Base-by-base conservation (phyloP, 148 eudicot genomes). In the Camellia granthamiana region DNA sequence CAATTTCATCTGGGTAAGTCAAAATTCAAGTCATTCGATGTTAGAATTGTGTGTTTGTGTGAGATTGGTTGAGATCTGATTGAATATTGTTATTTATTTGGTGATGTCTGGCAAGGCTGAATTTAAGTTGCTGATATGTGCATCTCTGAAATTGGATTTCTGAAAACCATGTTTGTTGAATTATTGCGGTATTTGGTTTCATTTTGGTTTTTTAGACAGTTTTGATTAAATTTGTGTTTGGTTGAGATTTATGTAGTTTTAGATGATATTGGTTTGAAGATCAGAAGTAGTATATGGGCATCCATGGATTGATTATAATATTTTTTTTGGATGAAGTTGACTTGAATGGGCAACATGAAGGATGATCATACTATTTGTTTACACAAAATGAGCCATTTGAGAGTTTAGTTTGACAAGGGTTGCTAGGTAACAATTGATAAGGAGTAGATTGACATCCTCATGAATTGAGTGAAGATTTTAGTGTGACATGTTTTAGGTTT, bases 1-100 rank as follows among this genome's bases (percentile, higher is more conserved):
- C 85, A 92, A 85, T 95, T 95, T 84, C 99, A 95, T 79, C 93
- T 95, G 4, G 99, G 99, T 95, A 74, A 73, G 92, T 69, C 38
- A 55, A 16, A 62, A 18, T 69, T 49, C 2, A 4, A 3, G 11
- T 30, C 46, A n/a, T 58, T 70, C 47, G 6, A 8, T 77, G 10
- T 69, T 30, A 55, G 3, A 30, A 13, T 38, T 69, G 6, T 13
- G 76, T 58, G 68, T 43, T 56, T 70, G 0, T 58, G 1, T 58
- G 3, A 3, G 43, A 43, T 14, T 42, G 56, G 13, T 79, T n/a
- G 42, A 69, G 75, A 69, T 69, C 81, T 47, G 46, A 21, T 52
- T 73, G 60, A 54, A 47, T 64, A 52, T 51, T 63, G 6, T 62
- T 63, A 10, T 15, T 43, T 19, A 13, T 59, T 43, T 1, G 38